A percentile compares a stretch with the other conserved stretches of the same genome.
Conservation (phyloP, 495 filamentous ascomycete genomes). For the Penicillium manginii region DNA sequence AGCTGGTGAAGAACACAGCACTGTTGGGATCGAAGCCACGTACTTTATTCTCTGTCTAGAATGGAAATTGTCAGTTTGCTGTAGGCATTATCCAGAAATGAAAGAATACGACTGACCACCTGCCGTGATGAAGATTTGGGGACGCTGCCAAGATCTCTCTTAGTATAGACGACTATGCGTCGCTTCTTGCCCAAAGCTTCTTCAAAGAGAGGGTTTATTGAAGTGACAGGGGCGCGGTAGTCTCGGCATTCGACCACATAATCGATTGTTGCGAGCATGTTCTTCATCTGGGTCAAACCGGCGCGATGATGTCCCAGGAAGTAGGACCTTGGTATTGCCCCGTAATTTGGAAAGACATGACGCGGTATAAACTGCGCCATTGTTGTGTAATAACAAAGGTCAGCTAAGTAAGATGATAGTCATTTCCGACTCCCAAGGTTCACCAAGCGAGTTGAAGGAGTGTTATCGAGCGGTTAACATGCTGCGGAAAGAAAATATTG, state of each 20-base stretch:
- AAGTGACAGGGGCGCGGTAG: slow-evolving; percentile 84
- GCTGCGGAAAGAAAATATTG: slow-evolving; percentile 17
- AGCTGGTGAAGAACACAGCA: slow-evolving; percentile 67
- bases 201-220: slow-evolving; percentile 91
- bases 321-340: slow-evolving; percentile 84
- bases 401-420: slow-evolving; percentile 3
- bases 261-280: slow-evolving; percentile 76
- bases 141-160: slow-evolving; percentile 71
- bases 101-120: slow-evolving; percentile 26
- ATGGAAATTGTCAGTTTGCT: slow-evolving; percentile 7
- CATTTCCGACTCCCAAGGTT: slow-evolving; percentile 15
- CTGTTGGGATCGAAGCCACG: slow-evolving; percentile 59
- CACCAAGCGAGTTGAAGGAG: slow-evolving; percentile 5
- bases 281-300: slow-evolving; percentile 85
- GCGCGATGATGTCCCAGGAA: slow-evolving; percentile 93
- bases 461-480: neutral
- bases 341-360: slow-evolving; percentile 64
- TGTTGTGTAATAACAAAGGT: neutral
- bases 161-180: slow-evolving; percentile 89
- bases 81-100: neutral
- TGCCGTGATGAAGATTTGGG: slow-evolving; percentile 31
- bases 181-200: slow-evolving; percentile 66
- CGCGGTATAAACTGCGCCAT: slow-evolving; percentile 72
- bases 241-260: slow-evolving; percentile 96
- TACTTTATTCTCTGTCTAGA: slow-evolving; percentile 52